phyloP scores from a whole-genome alignment of 495 filamentous ascomycete species.

The Pyrenula massariospora region DNA sequence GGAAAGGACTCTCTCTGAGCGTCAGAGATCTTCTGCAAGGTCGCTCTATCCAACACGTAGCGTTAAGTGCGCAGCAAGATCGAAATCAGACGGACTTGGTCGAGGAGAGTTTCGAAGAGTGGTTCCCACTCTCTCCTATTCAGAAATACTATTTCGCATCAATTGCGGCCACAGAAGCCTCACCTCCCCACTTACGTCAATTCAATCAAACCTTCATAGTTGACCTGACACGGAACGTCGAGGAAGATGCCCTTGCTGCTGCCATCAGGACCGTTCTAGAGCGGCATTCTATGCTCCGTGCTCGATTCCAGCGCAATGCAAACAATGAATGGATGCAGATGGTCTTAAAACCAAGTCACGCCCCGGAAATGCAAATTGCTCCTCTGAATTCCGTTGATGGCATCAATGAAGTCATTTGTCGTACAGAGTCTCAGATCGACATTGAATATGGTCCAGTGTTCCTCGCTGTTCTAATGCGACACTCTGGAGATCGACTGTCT shows the following conservation, averaged over 20 bases:
- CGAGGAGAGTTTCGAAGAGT: constrained; percentile 28
- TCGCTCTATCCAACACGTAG: constrained; percentile 32
- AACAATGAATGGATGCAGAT: constrained; percentile 21
- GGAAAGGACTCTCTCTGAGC: constrained; percentile 38
- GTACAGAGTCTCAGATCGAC: constrained; percentile 32
- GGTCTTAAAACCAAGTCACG: constrained; percentile 22
- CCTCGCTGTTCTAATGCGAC: constrained; percentile 35
- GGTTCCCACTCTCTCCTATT: constrained; percentile 59
- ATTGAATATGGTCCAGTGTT: constrained; percentile 30
- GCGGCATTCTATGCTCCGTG: constrained; percentile 64
- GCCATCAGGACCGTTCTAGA: constrained; percentile 47
- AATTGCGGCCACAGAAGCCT: constrained; percentile 37
- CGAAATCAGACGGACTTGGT: constrained; percentile 18
- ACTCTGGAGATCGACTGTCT: constrained; percentile 30
- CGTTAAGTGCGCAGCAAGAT: constrained; percentile 20
- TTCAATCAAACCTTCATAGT: constrained; percentile 64
- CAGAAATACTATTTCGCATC: constrained; percentile 57
- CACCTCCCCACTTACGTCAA: too few relatives aligned
- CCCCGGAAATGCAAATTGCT: too few relatives aligned
- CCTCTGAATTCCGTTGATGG: constrained; percentile 11
- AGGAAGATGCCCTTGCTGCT: constrained; percentile 31
- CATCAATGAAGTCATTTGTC: constrained; percentile 17
- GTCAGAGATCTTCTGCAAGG: constrained; percentile 39
- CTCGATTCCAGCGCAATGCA: constrained; percentile 36
- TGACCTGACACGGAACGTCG: constrained; percentile 36